Evolutionary conservation across 257 asterid genomes (phyloP).

Genomic region (Hygrophila difformis): DNA sequence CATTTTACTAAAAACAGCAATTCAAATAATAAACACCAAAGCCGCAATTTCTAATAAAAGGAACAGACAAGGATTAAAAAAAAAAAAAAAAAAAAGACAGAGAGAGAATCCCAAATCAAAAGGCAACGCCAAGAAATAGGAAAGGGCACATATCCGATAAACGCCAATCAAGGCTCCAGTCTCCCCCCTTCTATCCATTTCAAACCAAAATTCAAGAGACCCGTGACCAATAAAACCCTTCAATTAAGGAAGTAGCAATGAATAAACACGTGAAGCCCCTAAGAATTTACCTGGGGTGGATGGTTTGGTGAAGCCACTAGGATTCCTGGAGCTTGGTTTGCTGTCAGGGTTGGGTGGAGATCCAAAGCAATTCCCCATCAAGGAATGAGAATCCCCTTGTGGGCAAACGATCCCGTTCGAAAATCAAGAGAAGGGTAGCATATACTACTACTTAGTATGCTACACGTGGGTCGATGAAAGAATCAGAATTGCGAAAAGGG

Average conservation of each 20-base stretch:
- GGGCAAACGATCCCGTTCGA: background rate
- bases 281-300: conserved; percentile 51
- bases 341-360: conserved; percentile 30
- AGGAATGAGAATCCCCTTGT: conserved; percentile 5
- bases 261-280: conserved; percentile 1
- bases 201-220: conserved; percentile 12
- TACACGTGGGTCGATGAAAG: no score
- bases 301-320: conserved; percentile 21
- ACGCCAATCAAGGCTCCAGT: background rate
- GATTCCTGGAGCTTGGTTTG: conserved; percentile 31
- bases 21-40: background rate
- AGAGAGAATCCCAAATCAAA: conserved; percentile 4
- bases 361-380: conserved; percentile 92
- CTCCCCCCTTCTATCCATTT: background rate
- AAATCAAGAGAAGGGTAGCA: conserved; percentile 13
- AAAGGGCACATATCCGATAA: background rate
- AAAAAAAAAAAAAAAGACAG: no score
- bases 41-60: background rate
- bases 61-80: no score
- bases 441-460: no score
- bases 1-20: background rate
- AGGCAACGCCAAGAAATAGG: background rate
- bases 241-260: conserved; percentile 5
- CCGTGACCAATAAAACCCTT: conserved; percentile 14
- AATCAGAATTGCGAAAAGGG: no score